A percentile compares a stretch with the other conserved stretches of the same genome.
Conservation (phyloP, 805 yeast genomes). For the Metschnikowia dekortorum region DNA sequence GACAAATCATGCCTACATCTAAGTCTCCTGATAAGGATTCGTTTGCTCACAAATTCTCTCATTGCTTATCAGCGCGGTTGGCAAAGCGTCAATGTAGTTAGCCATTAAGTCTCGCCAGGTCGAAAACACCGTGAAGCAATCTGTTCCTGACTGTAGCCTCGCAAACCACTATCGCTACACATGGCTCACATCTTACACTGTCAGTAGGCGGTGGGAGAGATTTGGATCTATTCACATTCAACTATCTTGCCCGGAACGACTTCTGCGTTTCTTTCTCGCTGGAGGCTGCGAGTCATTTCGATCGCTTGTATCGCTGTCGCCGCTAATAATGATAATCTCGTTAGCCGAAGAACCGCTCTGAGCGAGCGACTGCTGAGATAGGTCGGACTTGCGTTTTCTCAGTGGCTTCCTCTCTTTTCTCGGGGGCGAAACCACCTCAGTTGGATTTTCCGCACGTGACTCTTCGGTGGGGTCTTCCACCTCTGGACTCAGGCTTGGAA, state of each 20-base stretch:
- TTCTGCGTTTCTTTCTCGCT: background rate
- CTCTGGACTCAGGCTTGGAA: background rate
- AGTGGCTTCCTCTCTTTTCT: background rate
- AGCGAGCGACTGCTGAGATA: background rate
- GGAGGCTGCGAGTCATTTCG: background rate
- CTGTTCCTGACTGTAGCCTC: too few species aligned
- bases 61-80: constrained; percentile 21
- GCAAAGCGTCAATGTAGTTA: constrained; percentile 22
- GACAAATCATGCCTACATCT: too few species aligned
- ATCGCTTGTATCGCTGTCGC: background rate
- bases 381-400: background rate
- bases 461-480: background rate
- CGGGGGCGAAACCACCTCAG: background rate
- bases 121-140: constrained; percentile 45
- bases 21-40: background rate
- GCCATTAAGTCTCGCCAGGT: constrained; percentile 39
- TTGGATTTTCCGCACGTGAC: background rate
- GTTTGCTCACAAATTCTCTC: background rate
- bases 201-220: background rate
- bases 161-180: too few species aligned
- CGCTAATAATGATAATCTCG: background rate
- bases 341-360: background rate
- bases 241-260: background rate
- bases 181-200: too few species aligned
- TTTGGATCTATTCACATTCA: background rate